Conservation (phyloP, 352 stramenopile genomes). For the Sclerospora graminicola region DNA sequence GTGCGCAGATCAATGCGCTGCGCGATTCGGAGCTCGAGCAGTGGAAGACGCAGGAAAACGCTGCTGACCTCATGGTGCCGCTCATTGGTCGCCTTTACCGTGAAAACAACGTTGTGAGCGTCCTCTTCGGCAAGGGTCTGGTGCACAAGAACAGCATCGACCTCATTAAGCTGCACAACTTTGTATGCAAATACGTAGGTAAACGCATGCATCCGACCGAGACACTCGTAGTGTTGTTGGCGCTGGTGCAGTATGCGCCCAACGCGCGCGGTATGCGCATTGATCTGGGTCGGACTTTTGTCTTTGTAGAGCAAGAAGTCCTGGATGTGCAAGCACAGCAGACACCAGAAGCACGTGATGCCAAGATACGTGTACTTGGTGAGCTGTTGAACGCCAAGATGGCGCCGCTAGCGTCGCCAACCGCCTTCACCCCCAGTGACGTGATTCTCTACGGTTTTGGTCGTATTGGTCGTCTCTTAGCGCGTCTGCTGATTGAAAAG, state of each 20-base stretch:
- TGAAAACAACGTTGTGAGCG: conserved; percentile 71
- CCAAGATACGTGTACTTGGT: conserved; percentile 39
- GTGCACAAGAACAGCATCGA: conserved; percentile 84
- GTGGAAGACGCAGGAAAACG: conserved; percentile 73
- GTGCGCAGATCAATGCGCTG: conserved; percentile 40
- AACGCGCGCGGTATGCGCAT: conserved; percentile 63
- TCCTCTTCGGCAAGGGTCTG: conserved; percentile 75
- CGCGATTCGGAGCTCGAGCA: conserved; percentile 52
- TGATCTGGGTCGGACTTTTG: conserved; percentile 63
- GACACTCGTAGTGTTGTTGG: conserved; percentile 61
- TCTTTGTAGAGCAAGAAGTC: conserved; percentile 53
- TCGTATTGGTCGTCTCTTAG: conserved; percentile 76
- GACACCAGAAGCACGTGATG: conserved; percentile 24
- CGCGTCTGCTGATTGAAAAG: conserved; percentile 76
- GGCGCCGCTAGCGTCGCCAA: conserved; percentile 24
- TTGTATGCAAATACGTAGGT: conserved; percentile 79
- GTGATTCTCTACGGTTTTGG: conserved; percentile 84
- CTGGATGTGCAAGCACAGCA: conserved; percentile 31
- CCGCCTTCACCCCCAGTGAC: conserved; percentile 51
- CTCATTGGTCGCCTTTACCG: conserved; percentile 77
- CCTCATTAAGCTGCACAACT: conserved; percentile 74
- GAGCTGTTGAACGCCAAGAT: conserved; percentile 50
- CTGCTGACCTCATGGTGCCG: conserved; percentile 77
- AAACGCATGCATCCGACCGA: conserved; percentile 63
- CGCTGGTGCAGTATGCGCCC: conserved; percentile 44